These are phyloP conservation scores for Sarocladium oryzae DNA, from an alignment of 2,329 filamentous ascomycete genomes.

Conservation along the genomic window DNA sequence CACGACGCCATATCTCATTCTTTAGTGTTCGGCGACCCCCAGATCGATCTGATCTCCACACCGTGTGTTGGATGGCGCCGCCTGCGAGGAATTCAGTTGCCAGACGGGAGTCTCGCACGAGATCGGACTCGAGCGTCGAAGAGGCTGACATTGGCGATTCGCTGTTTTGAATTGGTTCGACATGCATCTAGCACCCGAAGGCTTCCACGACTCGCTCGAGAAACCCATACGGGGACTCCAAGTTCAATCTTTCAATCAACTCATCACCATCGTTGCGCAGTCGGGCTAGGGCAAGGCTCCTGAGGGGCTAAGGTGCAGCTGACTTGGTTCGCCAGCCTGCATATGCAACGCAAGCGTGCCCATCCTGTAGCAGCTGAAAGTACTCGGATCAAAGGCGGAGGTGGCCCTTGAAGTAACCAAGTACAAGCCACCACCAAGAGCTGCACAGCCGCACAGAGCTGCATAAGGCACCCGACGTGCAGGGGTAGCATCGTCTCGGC, in stretches of 20 bases:
- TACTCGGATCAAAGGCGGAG: background rate
- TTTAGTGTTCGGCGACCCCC: background rate
- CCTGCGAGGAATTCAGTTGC: background rate
- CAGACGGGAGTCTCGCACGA: conserved; percentile 1
- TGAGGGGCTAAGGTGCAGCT: too few species aligned
- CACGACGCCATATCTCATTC: background rate
- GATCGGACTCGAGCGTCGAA: background rate
- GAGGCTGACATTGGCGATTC: background rate
- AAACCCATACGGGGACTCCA: too few species aligned
- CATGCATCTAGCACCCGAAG: background rate
- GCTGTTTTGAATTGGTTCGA: background rate
- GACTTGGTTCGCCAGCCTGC: background rate
- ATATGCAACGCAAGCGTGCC: background rate
- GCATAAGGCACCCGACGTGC: background rate
- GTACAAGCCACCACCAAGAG: background rate
- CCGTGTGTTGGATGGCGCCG: background rate
- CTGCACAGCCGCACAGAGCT: background rate
- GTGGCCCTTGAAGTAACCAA: background rate
- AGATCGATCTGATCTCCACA: background rate
- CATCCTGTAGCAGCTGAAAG: background rate
- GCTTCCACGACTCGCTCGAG: background rate
- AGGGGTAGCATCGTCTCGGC: background rate
- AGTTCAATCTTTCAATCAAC: too few species aligned
- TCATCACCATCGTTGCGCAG: too few species aligned
- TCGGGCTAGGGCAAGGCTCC: too few species aligned